These are phyloP conservation scores for Dichotomocladium elegans DNA, from an alignment of 371 early-diverging fungal species.

Conservation along the genomic window DNA sequence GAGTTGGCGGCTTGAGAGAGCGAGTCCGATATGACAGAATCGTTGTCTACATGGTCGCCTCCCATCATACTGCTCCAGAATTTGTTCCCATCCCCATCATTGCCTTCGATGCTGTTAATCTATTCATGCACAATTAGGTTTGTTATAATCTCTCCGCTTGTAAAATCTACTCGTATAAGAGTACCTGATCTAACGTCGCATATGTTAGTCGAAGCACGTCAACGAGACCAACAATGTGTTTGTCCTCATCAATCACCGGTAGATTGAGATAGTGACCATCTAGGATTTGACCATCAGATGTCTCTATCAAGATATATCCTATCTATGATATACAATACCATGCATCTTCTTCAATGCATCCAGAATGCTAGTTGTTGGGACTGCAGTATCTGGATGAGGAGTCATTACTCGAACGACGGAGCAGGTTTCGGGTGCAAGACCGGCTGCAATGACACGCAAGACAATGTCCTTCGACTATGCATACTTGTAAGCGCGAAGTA, in stretches of 20 bases:
- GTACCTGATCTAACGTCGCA: conserved; percentile 72
- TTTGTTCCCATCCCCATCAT: conserved; percentile 21
- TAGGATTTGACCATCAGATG: conserved; percentile 21
- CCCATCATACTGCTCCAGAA: conserved; percentile 10
- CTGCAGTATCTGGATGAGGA: conserved; percentile 95
- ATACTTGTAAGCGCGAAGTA: not conserved
- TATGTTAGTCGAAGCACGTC: conserved; percentile 93
- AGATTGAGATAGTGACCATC: conserved; percentile 96
- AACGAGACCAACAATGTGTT: conserved; percentile 81
- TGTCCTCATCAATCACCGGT: conserved; percentile 83
- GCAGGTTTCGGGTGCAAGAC: conserved; percentile 85
- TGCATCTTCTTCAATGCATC: conserved; percentile 96
- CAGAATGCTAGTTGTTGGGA: conserved; percentile 77
- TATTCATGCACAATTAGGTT: too few species aligned
- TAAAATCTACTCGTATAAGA: too few species aligned
- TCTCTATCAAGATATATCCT: not conserved
- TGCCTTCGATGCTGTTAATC: conserved; percentile 41
- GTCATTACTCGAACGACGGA: conserved; percentile 98
- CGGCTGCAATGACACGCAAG: conserved; percentile 92
- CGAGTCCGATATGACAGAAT: conserved; percentile 46
- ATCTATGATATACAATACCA: conserved; percentile 38
- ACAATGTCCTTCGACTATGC: conserved; percentile 82
- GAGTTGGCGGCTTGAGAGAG: conserved; percentile 24
- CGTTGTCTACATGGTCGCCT: conserved; percentile 29
- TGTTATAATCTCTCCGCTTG: too few species aligned